These are phyloP conservation scores for Phaeotremella skinneri DNA, from an alignment of 768 basidiomycete genomes.

Conservation along the genomic window DNA sequence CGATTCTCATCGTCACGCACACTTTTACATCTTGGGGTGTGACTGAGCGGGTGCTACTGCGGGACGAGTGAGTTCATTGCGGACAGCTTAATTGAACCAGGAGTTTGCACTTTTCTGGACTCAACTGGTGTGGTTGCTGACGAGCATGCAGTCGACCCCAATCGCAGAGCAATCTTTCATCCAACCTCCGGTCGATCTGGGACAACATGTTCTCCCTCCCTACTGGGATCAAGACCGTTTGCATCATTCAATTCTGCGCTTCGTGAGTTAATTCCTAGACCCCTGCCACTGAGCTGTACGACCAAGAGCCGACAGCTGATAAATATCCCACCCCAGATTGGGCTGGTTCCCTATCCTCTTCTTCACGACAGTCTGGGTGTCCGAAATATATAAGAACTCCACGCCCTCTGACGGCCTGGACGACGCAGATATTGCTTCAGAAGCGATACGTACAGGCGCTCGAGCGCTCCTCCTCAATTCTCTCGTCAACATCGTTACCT, in stretches of 20 bases:
- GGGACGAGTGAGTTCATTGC: slow-evolving; percentile 47
- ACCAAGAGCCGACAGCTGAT: slow-evolving; percentile 58
- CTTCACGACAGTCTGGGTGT: slow-evolving; percentile 81
- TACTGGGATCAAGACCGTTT: slow-evolving; percentile 69
- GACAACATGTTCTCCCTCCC: slow-evolving; percentile 68
- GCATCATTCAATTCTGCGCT: slow-evolving; percentile 58
- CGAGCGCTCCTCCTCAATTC: slow-evolving; percentile 78
- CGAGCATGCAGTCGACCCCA: slow-evolving; percentile 36
- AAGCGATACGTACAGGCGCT: slow-evolving; percentile 78
- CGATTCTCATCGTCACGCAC: slow-evolving; percentile 68
- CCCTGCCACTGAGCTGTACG: neutral
- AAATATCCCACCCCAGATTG: slow-evolving; percentile 80
- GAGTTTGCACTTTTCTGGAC: too few relatives aligned
- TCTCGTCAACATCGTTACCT: slow-evolving; percentile 64
- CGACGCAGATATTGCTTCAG: slow-evolving; percentile 50
- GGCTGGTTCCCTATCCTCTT: slow-evolving; percentile 92
- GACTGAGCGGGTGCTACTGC: slow-evolving; percentile 67
- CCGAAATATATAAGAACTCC: slow-evolving; percentile 70
- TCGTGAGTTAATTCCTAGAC: slow-evolving; percentile 19
- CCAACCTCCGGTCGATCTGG: slow-evolving; percentile 66
- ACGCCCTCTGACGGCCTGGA: slow-evolving; percentile 55
- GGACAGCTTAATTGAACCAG: neutral
- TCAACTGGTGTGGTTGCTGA: slow-evolving; percentile 21
- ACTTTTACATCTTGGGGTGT: slow-evolving; percentile 58
- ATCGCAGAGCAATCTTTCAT: slow-evolving; percentile 43